Percentiles rank a stretch among this genome's conserved stretches.
These are phyloP conservation scores for Colletotrichum karsti DNA, from an alignment of 2,329 filamentous ascomycete species.

Conservation along the genomic window DNA sequence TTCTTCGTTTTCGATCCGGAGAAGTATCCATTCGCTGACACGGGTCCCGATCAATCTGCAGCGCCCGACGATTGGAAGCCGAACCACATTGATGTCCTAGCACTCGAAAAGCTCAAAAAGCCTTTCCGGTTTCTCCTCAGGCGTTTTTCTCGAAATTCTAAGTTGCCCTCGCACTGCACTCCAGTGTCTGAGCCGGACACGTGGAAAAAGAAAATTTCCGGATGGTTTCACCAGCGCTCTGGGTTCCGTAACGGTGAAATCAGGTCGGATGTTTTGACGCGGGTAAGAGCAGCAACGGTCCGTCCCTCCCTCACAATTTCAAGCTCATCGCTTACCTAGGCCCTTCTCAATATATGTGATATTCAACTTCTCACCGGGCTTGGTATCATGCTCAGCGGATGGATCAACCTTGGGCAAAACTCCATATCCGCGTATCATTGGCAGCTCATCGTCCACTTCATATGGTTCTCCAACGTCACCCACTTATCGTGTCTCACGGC, in stretches of 20 bases:
- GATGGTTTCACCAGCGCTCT: not conserved
- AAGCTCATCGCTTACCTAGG: too few species aligned
- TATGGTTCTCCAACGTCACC: not conserved
- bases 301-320: too few species aligned
- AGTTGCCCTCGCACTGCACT: too few species aligned
- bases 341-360: not conserved
- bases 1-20: not conserved
- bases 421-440: not conserved
- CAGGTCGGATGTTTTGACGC: too few species aligned
- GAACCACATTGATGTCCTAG: not conserved
- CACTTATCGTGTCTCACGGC: not conserved
- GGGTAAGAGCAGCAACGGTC: too few species aligned
- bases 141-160: too few species aligned
- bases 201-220: accelerated
- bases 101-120: too few species aligned
- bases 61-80: too few species aligned
- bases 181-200: not conserved
- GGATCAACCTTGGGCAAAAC: not conserved
- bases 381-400: not conserved
- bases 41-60: too few species aligned
- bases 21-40: not conserved
- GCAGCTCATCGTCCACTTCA: not conserved
- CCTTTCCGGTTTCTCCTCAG: too few species aligned
- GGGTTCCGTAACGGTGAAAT: too few species aligned
- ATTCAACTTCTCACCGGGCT: not conserved